Evolutionary conservation across 805 yeast genomes (phyloP), one percentile per base, ranked within the genome.

Genomic region (Pichia thaimueangensis): DNA sequence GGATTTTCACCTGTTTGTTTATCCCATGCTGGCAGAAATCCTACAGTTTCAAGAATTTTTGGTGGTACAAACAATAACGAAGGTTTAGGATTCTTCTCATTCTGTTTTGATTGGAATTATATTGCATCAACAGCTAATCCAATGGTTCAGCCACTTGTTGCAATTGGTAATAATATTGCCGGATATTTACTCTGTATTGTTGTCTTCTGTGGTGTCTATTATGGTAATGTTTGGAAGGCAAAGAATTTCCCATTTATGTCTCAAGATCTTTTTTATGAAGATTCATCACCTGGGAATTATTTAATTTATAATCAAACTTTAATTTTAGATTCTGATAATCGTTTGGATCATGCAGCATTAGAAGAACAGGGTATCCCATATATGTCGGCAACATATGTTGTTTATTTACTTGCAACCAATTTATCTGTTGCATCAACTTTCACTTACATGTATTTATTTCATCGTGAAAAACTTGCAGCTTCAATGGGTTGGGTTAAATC

Each of bases 51-150:
- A 27, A 45, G 60, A 44, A 45, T 60, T 33, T 60, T 60, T 46
- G 64, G 64, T 29, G 64, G 65, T 21, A 52, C 62, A 28, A 53
- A 52, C 45, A 62, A 62, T 48, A 60, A 60, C 47, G 64, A 60
- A 42, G 64, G 62, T 29, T 50, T 58, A 32, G 63, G 63, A 2
- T 42, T 53, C 27, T 36, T 52, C 17, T 53, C 62, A 12, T 42
- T 59, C 52, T 59, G 63, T 48, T 53, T 60, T 38, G 65, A 60
- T 45, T 60, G 64, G 64, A 55, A 60, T 46, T 57, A 60, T 46
- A 47, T 58, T 36, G 56, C 61, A 33, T 43, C 56, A 37, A 54
- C 58, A 23, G 55, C 51, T 16, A 48, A 51, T 37, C 62, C 65
- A 28, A 48, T 60, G 53, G 51, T 60, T 35, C 48, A 47, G 16